These are phyloP conservation scores for Sextonia rubra DNA, from an alignment of 164 flowering plant species.

Conservation along the genomic window DNA sequence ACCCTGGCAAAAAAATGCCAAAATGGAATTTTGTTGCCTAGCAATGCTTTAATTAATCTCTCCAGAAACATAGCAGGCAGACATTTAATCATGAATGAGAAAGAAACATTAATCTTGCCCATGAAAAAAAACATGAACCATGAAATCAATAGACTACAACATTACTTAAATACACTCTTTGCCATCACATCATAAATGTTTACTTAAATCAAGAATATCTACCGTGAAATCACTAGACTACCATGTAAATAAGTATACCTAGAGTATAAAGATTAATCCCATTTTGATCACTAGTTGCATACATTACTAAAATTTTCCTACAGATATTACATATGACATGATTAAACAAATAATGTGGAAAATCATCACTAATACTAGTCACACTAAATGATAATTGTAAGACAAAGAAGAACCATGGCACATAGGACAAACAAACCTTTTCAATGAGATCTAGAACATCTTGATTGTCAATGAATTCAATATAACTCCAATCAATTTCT, in stretches of 20 bases:
- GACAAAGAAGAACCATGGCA: background rate
- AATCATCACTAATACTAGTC: background rate
- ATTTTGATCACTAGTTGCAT: too few species aligned
- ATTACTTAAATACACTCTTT: too few species aligned
- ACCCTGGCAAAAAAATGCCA: background rate
- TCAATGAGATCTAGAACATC: constrained; percentile 96
- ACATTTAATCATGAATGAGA: too few species aligned
- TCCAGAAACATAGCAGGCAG: too few species aligned
- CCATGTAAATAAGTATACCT: background rate
- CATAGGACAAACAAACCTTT: constrained; percentile 49
- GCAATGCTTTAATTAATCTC: background rate
- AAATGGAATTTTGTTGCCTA: too few species aligned
- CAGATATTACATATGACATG: too few species aligned
- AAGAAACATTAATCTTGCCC: too few species aligned
- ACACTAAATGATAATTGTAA: background rate
- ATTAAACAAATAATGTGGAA: background rate
- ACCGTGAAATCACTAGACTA: background rate
- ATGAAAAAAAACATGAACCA: too few species aligned
- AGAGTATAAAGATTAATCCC: too few species aligned
- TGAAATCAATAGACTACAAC: too few species aligned
- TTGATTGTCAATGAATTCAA: constrained; percentile 94
- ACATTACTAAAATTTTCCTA: too few species aligned
- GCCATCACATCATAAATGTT: background rate
- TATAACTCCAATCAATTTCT: constrained; percentile 98
- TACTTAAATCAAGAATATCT: background rate